Percentiles rank a stretch among this genome's conserved stretches.
These are phyloP conservation scores for Hymenoscyphus linearis DNA, from an alignment of 2,329 filamentous ascomycete genomes.

Conservation along the genomic window DNA sequence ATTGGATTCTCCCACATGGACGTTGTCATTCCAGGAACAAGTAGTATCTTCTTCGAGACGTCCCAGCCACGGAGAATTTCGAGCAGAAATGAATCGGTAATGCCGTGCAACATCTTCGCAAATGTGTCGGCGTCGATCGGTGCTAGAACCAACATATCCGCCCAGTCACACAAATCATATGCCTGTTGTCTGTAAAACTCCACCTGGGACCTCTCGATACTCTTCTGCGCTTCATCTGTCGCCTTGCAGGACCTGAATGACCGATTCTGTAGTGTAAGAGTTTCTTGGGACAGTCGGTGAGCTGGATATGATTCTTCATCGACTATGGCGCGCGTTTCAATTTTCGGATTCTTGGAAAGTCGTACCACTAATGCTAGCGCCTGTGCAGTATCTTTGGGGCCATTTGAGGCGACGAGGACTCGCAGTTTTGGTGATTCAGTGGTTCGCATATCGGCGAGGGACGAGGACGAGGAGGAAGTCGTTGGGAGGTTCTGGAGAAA, in stretches of 20 bases:
- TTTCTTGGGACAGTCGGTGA: conserved; percentile 56
- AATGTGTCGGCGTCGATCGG: conserved; percentile 81
- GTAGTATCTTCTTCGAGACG: conserved; percentile 73
- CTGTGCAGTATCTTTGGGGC: conserved; percentile 58
- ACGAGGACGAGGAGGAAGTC: conserved; percentile 23
- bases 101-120: conserved; percentile 80
- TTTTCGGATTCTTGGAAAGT: conserved; percentile 58
- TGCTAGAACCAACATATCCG: conserved; percentile 76
- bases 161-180: conserved; percentile 75
- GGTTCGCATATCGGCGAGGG: conserved; percentile 28
- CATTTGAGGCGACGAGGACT: conserved; percentile 62
- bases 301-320: conserved; percentile 51
- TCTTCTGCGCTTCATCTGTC: conserved; percentile 24
- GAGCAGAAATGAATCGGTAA: conserved; percentile 74
- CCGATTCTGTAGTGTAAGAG: conserved; percentile 54
- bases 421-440: conserved; percentile 52
- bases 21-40: conserved; percentile 84
- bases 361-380: conserved; percentile 61
- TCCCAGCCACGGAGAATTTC: conserved; percentile 84
- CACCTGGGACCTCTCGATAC: conserved; percentile 31
- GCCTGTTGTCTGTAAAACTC: conserved; percentile 50
- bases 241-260: conserved; percentile 31
- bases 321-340: conserved; percentile 57
- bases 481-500: conserved; percentile 19
- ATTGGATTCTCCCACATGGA: conserved; percentile 88